Conservation (phyloP, 2,329 filamentous ascomycete species). For the Cladorrhinum sp. region DNA sequence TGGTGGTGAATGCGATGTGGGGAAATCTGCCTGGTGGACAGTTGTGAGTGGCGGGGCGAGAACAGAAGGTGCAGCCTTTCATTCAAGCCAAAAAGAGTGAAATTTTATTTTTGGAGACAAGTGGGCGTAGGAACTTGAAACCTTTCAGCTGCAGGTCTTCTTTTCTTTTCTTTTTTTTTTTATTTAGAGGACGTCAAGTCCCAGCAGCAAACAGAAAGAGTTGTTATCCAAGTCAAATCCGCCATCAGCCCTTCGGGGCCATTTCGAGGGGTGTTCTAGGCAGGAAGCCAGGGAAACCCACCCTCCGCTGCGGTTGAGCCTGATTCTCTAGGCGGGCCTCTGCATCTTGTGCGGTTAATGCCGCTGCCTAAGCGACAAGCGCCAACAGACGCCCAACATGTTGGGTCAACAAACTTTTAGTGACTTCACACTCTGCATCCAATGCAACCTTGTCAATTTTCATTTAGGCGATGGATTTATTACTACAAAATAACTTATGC, state of each 20-base stretch:
- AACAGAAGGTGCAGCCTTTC: not conserved
- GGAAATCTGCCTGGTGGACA: not conserved
- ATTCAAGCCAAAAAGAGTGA: not conserved
- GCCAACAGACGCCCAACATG: constrained; percentile 13
- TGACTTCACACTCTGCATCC: not conserved
- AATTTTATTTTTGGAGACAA: not conserved
- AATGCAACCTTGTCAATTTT: not conserved
- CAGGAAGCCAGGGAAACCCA: constrained; percentile 17
- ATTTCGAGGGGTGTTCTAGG: constrained; percentile 9
- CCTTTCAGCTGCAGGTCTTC: no score
- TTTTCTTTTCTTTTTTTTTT: not conserved
- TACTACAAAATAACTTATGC: constrained; percentile 2
- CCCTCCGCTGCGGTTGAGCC: not conserved
- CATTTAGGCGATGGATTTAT: no score
- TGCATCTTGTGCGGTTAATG: not conserved
- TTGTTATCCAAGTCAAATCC: not conserved
- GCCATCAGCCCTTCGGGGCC: not conserved
- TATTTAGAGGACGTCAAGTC: not conserved
- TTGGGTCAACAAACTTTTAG: no score
- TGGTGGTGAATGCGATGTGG: not conserved
- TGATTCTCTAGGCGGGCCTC: not conserved
- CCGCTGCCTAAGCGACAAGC: constrained; percentile 16
- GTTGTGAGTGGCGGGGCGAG: not conserved
- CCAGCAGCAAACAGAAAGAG: not conserved
- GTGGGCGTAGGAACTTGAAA: no score